Conservation (phyloP, 2,329 filamentous ascomycete genomes). For the Fusarium buharicum region DNA sequence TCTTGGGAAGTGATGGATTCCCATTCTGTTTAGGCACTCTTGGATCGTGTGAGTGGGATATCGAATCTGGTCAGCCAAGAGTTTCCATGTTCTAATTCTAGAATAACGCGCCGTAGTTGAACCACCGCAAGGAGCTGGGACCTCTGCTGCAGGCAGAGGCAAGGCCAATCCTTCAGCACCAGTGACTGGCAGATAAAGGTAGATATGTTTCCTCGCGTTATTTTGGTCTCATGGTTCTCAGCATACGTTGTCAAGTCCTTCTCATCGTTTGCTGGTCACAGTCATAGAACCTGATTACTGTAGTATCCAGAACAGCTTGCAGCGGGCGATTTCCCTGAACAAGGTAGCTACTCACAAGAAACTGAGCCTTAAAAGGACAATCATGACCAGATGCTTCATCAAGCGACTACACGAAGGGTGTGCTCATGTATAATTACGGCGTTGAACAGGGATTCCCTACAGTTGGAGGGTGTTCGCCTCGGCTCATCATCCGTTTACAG, state of each 20-base stretch:
- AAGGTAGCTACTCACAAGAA: conserved; percentile 8
- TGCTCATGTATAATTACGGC: conserved; percentile 38
- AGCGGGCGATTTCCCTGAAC: conserved; percentile 18
- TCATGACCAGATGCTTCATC: conserved; percentile 7
- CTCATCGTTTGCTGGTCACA: too few species aligned
- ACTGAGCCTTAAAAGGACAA: not conserved
- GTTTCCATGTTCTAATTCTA: conserved; percentile 16
- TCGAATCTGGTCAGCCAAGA: not conserved
- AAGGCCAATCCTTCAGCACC: not conserved
- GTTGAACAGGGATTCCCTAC: conserved; percentile 22
- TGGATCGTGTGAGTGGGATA: conserved; percentile 2
- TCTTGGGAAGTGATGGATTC: not conserved
- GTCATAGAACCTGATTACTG: too few species aligned
- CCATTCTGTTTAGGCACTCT: conserved; percentile 14
- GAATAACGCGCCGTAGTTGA: conserved; percentile 14
- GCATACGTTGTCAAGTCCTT: too few species aligned
- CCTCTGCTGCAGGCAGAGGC: not conserved
- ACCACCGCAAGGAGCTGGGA: conserved; percentile 18
- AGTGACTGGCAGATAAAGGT: too few species aligned
- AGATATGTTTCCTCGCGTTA: too few species aligned
- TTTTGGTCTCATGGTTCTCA: not conserved
- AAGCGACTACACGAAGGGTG: conserved; percentile 1
- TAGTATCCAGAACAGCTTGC: not conserved
- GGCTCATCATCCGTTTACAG: conserved; percentile 30
- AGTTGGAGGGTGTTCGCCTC: conserved; percentile 23